These are phyloP conservation scores for Lophium mytilinum DNA, from an alignment of 495 filamentous ascomycete species.

Conservation along the genomic window DNA sequence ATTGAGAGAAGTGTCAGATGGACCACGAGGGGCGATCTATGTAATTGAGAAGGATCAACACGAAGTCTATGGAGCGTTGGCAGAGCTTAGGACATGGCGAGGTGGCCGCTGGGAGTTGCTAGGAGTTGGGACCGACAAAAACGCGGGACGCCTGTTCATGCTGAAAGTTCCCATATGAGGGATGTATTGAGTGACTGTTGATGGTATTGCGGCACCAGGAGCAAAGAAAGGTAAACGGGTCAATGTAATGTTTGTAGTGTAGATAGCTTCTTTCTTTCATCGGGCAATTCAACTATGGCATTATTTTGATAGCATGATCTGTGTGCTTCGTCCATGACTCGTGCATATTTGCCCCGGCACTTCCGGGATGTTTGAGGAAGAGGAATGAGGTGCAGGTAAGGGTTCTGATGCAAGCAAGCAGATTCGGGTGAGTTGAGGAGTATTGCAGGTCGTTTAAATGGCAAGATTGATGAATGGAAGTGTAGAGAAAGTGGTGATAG, in stretches of 20 bases:
- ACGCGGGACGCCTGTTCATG: background rate
- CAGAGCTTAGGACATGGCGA: slow-evolving; percentile 1
- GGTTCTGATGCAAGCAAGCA: background rate
- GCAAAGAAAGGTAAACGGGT: background rate
- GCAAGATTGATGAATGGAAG: background rate
- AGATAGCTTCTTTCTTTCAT: too few species aligned
- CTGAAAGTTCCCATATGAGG: too few species aligned
- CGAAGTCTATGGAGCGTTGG: background rate
- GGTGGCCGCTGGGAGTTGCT: background rate
- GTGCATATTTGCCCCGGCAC: too few species aligned
- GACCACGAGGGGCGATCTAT: slow-evolving; percentile 1
- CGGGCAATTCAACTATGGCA: too few species aligned
- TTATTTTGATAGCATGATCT: too few species aligned
- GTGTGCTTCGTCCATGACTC: too few species aligned
- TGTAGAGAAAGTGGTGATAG: background rate
- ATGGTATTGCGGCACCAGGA: too few species aligned
- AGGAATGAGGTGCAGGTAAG: too few species aligned
- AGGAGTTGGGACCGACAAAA: background rate
- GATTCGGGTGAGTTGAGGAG: background rate
- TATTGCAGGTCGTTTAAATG: background rate
- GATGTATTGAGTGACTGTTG: too few species aligned
- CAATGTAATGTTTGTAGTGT: background rate
- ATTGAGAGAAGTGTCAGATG: background rate
- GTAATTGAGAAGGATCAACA: background rate
- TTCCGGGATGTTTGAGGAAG: too few species aligned